A percentile compares a stretch with the other conserved stretches of the same genome.
Conservation (phyloP, 1,284 basidiomycete genomes). For the Trichosporon inkin region DNA sequence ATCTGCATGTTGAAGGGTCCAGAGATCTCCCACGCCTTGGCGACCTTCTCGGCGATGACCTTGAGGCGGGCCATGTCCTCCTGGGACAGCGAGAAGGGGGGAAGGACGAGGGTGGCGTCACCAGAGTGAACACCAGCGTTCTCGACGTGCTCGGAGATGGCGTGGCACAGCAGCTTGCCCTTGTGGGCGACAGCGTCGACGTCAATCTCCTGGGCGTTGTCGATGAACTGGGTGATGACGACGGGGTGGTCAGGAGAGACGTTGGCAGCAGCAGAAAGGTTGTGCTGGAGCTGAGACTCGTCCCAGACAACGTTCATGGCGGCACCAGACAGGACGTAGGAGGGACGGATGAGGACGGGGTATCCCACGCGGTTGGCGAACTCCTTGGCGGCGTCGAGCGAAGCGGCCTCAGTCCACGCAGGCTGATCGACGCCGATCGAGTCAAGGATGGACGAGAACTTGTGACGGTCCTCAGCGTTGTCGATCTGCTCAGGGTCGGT, state of each 20-base stretch:
- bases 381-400: constrained; percentile 81
- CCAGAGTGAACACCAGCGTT: constrained; percentile 99
- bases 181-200: constrained; percentile 95
- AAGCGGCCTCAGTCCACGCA: constrained; percentile 89
- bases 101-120: constrained; percentile 94
- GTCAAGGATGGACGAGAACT: constrained; percentile 95
- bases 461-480: constrained; percentile 97
- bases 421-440: constrained; percentile 95
- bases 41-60: constrained; percentile 91
- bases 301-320: constrained; percentile 99
- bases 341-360: constrained; percentile 91
- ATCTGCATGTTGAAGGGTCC: constrained; percentile 99
- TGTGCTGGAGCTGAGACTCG: constrained; percentile 81
- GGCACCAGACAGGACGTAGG: constrained; percentile 96
- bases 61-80: constrained; percentile 79
- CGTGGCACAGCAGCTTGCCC: constrained; percentile 90
- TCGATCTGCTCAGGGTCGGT: constrained; percentile 96
- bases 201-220: constrained; percentile 95
- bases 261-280: constrained; percentile 86
- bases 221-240: constrained; percentile 98
- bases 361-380: constrained; percentile 86
- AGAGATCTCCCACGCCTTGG: constrained; percentile 88
- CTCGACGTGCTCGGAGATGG: constrained; percentile 97
- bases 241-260: constrained; percentile 97
- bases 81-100: constrained; percentile 79